Evolutionary conservation across 106 monocot species (phyloP).

Genomic region (Dendrobium catenatum): DNA sequence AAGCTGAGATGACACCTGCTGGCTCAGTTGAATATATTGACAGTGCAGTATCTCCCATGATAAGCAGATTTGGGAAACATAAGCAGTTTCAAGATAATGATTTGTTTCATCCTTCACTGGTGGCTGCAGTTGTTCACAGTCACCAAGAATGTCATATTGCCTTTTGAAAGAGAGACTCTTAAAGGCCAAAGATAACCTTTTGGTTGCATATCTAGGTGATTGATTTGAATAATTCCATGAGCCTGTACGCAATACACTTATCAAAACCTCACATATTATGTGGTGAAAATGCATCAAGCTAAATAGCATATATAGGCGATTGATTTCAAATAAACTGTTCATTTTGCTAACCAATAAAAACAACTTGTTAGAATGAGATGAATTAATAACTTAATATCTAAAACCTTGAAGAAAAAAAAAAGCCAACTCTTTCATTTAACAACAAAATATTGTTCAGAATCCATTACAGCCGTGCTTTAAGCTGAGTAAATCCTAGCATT

Average conservation of each 20-base stretch:
- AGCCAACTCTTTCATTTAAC: not conserved
- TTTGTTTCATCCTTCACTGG: slow-evolving; percentile 33
- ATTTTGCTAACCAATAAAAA: not conserved
- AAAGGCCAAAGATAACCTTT: slow-evolving; percentile 42
- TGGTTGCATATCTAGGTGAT: slow-evolving; percentile 55
- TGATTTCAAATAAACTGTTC: not conserved
- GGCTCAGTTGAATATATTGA: slow-evolving; percentile 54
- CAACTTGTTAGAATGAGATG: not conserved
- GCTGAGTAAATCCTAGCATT: not conserved
- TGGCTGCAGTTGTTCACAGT: slow-evolving; percentile 43
- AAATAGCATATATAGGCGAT: not conserved
- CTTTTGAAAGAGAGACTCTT: slow-evolving; percentile 72
- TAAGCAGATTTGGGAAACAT: slow-evolving; percentile 68
- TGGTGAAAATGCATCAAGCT: not conserved
- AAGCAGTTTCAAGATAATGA: slow-evolving; percentile 68
- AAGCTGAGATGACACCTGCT: slow-evolving; percentile 37
- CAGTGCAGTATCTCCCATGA: slow-evolving; percentile 87
- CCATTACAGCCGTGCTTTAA: not conserved
- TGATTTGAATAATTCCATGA: slow-evolving; percentile 23
- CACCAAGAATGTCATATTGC: slow-evolving; percentile 42
- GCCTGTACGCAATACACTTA: slow-evolving; percentile 19
- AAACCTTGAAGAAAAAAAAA: not conserved
- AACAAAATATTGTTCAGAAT: not conserved
- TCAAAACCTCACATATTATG: not conserved
- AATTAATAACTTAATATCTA: not conserved